These are phyloP conservation scores for Cystobasidium tubakii DNA, from an alignment of 768 basidiomycete species.

Conservation along the genomic window DNA sequence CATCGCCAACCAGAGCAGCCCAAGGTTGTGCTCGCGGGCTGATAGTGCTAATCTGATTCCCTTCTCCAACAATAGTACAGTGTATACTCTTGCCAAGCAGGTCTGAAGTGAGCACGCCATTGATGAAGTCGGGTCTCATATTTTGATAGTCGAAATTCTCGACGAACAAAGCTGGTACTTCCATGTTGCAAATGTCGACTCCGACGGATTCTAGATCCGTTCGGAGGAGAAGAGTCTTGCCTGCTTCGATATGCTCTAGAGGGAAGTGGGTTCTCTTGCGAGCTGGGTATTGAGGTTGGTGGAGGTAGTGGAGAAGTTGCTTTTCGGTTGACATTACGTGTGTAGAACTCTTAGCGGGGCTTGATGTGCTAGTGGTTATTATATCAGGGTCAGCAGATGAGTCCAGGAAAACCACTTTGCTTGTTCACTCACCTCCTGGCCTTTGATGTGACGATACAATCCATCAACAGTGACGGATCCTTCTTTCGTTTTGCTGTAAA, in stretches of 20 bases:
- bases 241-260: constrained; percentile 65
- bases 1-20: constrained; percentile 87
- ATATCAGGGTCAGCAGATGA: neutral
- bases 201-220: constrained; percentile 81
- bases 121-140: constrained; percentile 84
- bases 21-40: constrained; percentile 60
- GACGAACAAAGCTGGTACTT: constrained; percentile 91
- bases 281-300: constrained; percentile 64
- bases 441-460: constrained; percentile 39
- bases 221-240: constrained; percentile 75
- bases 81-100: constrained; percentile 89
- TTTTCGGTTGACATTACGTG: constrained; percentile 60
- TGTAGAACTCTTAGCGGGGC: constrained; percentile 38
- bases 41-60: constrained; percentile 39
- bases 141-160: constrained; percentile 98
- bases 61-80: constrained; percentile 68
- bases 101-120: constrained; percentile 89
- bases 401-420: neutral
- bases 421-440: constrained; percentile 35
- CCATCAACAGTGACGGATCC: constrained; percentile 95
- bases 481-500: constrained; percentile 71
- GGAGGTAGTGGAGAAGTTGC: constrained; percentile 79
- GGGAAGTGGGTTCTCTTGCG: constrained; percentile 63
- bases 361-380: neutral
- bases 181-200: constrained; percentile 89